Evolutionary conservation across 2,329 filamentous ascomycete species (phyloP).

Genomic region (Alternaria arborescens): DNA sequence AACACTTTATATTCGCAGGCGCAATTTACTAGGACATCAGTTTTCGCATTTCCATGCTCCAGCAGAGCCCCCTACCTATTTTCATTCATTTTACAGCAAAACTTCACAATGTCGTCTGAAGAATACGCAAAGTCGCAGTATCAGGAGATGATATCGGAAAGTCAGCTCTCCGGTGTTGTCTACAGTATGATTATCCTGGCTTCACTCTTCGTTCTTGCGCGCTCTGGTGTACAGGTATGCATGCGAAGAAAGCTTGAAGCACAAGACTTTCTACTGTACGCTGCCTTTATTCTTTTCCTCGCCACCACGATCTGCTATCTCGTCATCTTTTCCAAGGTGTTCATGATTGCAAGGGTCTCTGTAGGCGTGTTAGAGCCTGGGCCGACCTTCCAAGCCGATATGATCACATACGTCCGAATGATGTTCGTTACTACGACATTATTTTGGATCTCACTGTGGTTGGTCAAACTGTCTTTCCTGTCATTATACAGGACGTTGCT

Average conservation of each 20-base stretch:
- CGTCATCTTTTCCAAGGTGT: slow-evolving; percentile 42
- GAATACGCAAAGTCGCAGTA: background rate
- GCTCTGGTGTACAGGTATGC: slow-evolving; percentile 14
- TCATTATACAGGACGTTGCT: slow-evolving; percentile 50
- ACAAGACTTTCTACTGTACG: slow-evolving; percentile 29
- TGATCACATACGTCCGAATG: slow-evolving; percentile 42
- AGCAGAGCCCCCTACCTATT: background rate
- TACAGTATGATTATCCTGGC: too few relatives aligned
- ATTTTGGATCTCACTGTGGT: slow-evolving; percentile 52
- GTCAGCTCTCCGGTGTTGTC: too few relatives aligned
- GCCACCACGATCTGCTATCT: slow-evolving; percentile 41
- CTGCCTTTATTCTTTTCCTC: slow-evolving; percentile 40
- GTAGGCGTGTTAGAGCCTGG: slow-evolving; percentile 33
- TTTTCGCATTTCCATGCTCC: background rate
- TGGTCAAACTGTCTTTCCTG: slow-evolving; percentile 53
- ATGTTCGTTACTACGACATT: slow-evolving; percentile 51
- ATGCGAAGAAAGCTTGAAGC: slow-evolving; percentile 1
- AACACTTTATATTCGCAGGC: background rate
- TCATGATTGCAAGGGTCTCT: slow-evolving; percentile 34
- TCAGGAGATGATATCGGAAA: too few relatives aligned
- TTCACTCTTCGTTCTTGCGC: too few relatives aligned
- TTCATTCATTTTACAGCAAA: too few relatives aligned
- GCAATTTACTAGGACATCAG: background rate
- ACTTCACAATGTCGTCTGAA: background rate
- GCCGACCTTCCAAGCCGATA: slow-evolving; percentile 40